These are phyloP conservation scores for Fomitiporia mediterranea DNA, from an alignment of 1,284 basidiomycete genomes.

Conservation along the genomic window DNA sequence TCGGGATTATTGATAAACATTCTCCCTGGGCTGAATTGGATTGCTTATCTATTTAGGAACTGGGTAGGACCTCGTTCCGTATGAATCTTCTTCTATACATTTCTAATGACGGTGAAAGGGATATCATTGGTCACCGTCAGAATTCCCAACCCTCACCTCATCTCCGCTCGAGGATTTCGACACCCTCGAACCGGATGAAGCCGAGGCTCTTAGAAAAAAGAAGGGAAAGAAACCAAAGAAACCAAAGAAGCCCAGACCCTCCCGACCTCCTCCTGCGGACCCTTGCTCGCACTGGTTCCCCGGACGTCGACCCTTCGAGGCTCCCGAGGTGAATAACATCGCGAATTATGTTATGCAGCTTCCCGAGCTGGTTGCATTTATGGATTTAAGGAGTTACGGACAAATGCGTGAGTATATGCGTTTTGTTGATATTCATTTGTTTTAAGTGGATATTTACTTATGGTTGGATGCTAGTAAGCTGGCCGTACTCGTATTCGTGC, in stretches of 20 bases:
- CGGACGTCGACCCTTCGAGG: constrained; percentile 67
- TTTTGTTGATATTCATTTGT: not conserved
- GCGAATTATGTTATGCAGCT: constrained; percentile 62
- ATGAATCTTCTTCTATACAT: not conserved
- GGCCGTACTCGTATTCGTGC: constrained; percentile 76
- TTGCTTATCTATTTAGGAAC: constrained; percentile 38
- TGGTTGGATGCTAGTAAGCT: constrained; percentile 42
- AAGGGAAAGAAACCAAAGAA: constrained; percentile 21
- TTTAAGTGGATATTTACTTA: not conserved
- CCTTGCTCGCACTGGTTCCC: constrained; percentile 74
- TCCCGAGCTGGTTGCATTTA: constrained; percentile 52
- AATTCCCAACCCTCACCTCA: constrained; percentile 9
- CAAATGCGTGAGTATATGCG: constrained; percentile 70
- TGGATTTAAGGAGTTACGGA: constrained; percentile 81
- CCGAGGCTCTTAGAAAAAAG: constrained; percentile 1
- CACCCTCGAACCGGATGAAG: not conserved
- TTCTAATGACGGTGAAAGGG: constrained; percentile 37
- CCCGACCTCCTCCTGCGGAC: constrained; percentile 30
- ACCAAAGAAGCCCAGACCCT: constrained; percentile 26
- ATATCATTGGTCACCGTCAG: constrained; percentile 53
- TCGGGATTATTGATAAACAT: not conserved
- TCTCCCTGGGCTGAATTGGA: not conserved
- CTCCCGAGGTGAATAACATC: constrained; percentile 72
- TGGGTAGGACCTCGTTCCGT: constrained; percentile 40
- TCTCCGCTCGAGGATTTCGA: not conserved